phyloP scores from a whole-genome alignment of 768 basidiomycete genomes.

The Boletus rubroflammeus region DNA sequence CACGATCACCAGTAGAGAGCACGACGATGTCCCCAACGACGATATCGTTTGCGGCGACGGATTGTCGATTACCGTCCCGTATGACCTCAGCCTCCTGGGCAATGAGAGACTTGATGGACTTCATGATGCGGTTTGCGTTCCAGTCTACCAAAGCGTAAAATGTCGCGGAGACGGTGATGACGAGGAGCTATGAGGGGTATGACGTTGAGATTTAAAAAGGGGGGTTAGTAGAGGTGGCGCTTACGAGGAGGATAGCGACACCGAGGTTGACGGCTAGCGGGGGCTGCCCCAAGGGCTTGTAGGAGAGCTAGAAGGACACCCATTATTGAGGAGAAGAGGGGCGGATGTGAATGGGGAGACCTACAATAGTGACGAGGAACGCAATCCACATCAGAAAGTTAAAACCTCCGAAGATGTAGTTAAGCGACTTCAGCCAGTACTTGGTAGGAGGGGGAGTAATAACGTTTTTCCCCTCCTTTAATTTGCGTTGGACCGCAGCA shows the following conservation, averaged over 20 bases:
- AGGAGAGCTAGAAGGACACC: constrained; percentile 42
- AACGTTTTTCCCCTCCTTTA: constrained; percentile 43
- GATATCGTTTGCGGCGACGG: constrained; percentile 50
- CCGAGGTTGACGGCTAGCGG: constrained; percentile 46
- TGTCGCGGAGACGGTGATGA: constrained; percentile 40
- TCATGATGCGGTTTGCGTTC: constrained; percentile 48
- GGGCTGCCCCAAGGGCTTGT: constrained; percentile 45
- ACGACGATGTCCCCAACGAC: constrained; percentile 55
- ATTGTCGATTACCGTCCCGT: constrained; percentile 46
- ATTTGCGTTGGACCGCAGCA: constrained; percentile 39
- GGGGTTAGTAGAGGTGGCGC: constrained; percentile 19
- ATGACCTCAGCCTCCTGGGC: constrained; percentile 56
- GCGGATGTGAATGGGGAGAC: constrained; percentile 9
- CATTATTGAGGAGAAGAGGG: constrained; percentile 2
- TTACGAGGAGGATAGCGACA: constrained; percentile 47
- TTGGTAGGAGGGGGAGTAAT: constrained; percentile 48
- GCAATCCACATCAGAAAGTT: constrained; percentile 55
- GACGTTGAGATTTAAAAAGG: neutral
- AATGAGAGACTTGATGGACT: constrained; percentile 55
- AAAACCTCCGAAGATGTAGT: constrained; percentile 57
- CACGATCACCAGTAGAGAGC: constrained; percentile 52
- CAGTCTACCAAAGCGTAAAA: constrained; percentile 53
- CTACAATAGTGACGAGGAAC: constrained; percentile 44
- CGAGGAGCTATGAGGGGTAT: constrained; percentile 34
- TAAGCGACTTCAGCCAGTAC: constrained; percentile 46